Percentiles rank a stretch among this genome's conserved stretches.
phyloP scores from a whole-genome alignment of 2,329 filamentous ascomycete species.

The Paramyrothecium sp. region DNA sequence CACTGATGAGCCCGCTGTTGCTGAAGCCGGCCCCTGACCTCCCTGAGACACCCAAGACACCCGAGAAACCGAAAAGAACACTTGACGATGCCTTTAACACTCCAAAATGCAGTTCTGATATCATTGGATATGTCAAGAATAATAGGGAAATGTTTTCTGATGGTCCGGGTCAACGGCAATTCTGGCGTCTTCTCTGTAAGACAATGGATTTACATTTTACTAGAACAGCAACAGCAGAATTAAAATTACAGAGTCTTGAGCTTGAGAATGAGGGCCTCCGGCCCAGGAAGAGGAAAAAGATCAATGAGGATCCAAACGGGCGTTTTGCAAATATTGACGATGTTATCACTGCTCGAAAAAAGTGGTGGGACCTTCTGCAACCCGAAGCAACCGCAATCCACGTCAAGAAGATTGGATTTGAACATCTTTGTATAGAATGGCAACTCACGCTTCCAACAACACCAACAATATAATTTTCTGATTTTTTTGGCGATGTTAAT shows the following conservation, averaged over 20 bases:
- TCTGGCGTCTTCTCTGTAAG: no score
- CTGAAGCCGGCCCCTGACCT: neutral
- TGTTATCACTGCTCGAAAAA: no score
- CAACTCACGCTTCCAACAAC: no score
- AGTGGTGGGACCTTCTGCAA: no score
- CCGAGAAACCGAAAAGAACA: neutral
- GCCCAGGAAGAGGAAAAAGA: neutral
- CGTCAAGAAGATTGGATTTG: no score
- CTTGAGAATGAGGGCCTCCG: neutral
- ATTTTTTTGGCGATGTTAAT: no score
- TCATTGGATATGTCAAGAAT: neutral
- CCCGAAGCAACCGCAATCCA: no score
- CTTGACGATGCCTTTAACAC: neutral
- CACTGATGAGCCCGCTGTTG: neutral
- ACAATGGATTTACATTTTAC: no score
- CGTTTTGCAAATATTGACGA: neutral
- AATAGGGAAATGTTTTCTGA: no score
- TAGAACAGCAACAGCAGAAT: neutral
- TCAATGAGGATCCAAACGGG: neutral
- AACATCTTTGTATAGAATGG: no score
- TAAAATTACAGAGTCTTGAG: neutral
- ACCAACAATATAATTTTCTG: no score
- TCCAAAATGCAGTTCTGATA: neutral
- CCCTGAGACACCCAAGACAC: neutral
- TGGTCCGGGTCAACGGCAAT: no score